Percentiles rank a stretch among this genome's conserved stretches.
Conservation (phyloP, 2,329 filamentous ascomycete species). For the Neofusicoccum laricinum region DNA sequence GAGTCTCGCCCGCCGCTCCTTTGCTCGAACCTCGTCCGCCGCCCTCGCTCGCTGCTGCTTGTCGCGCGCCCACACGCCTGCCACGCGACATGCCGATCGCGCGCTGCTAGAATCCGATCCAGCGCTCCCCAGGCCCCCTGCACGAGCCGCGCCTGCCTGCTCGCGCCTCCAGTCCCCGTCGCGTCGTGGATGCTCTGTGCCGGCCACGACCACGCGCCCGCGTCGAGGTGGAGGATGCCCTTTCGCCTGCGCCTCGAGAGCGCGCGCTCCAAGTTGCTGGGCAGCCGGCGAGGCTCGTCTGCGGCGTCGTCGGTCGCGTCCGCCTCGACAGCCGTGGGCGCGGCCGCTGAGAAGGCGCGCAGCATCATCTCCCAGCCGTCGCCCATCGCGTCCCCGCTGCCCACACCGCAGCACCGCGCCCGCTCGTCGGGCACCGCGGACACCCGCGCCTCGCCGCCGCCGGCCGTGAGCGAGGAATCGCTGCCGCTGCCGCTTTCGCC, state of each 20-base stretch:
- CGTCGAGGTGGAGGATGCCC: background rate
- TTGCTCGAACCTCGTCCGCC: background rate
- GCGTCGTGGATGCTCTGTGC: constrained; percentile 5
- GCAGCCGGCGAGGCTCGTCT: background rate
- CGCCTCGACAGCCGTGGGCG: background rate
- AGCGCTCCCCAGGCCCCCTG: background rate
- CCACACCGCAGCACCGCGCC: background rate
- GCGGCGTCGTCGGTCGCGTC: background rate
- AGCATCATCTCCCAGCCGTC: background rate
- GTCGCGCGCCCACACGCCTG: background rate
- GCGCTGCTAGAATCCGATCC: background rate
- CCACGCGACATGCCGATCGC: constrained; percentile 10
- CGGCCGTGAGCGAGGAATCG: constrained; percentile 3
- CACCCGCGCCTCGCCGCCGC: background rate
- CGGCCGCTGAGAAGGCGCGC: background rate
- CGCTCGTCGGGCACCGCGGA: constrained; percentile 3
- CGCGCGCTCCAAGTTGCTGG: constrained; percentile 11
- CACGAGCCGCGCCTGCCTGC: constrained; percentile 5
- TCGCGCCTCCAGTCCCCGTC: background rate
- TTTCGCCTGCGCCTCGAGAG: constrained; percentile 10
- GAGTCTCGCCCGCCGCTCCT: background rate
- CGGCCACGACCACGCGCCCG: background rate
- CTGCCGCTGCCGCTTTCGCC: constrained; percentile 2
- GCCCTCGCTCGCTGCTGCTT: background rate
- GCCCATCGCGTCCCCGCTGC: constrained; percentile 4